Evolutionary conservation across 2,329 filamentous ascomycete species (phyloP), one percentile per base, ranked within the genome.

Genomic region (Aspergillus bombycis): DNA sequence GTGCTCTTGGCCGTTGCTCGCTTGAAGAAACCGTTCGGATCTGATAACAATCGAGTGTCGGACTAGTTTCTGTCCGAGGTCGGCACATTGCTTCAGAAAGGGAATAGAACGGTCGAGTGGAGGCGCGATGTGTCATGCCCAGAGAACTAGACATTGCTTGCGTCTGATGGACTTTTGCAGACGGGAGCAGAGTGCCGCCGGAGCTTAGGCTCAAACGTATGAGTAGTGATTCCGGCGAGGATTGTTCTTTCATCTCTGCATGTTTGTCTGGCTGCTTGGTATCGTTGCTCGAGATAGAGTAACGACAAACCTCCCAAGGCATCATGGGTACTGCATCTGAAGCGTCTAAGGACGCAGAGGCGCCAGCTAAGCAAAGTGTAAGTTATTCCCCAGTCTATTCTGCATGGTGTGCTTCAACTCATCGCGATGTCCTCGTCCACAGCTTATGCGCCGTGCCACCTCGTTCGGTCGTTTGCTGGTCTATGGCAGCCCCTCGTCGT

Each of bases 381-480:
- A 23, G 45, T 48, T 28, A 48, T 2, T 48, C 2, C 2, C 23
- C 3, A 8, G 23, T 46, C 2, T 11, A 14, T 26, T 28, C 21
- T 48, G 45, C 45, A 48, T 1, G 45, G 4, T 1, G 21, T 16
- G 11, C 1, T 26, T 21, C 1, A 28, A 8, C 45, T 48, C 23
- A 48, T 19, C 2, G 23, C 1, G 45, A 16, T 28, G 45, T 16
- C 12, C 5, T 16, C 16, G 21, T 48, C 12, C 5, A 48, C 45
- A 48, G 45, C 8, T 48, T 26, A 26, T 23, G 45, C 45, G 45
- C 4, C 45, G 45, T 14, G 45, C 45, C n/a, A 48, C 45, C 45
- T 48, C 45, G 23, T 48, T 48, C 23, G 45, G 45, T 21, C 34
- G 58, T 11, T 38, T 60, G 48, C 59, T 61, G n/a, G 38, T 61